Evolutionary conservation across 257 asterid genomes (phyloP), one percentile per base, ranked within the genome.

Genomic region (Thymus mandschuricus): DNA sequence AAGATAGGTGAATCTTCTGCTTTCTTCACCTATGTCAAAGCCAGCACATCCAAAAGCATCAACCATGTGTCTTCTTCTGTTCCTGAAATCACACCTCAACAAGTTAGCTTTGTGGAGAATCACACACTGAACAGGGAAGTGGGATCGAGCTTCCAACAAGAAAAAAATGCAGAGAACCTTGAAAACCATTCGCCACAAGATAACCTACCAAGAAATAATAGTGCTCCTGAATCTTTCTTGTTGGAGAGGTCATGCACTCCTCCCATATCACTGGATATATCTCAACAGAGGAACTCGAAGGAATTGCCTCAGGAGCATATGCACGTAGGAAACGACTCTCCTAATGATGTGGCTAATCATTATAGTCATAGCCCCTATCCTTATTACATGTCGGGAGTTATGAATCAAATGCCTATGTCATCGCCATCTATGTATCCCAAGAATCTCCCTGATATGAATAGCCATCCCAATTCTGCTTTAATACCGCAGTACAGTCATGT

Each of bases 1-100:
- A 92, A 79, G 87, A 92, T 95, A 50, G 99, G 98, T 4, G 96
- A 80, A 51, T 89, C 97, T 64, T 95, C 99, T 2, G 99, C 99
- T 29, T 95, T 95, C 79, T 95, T 92, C 84, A 87, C 95, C 38
- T 95, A 95, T 45, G 92, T 95, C 78, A 95, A 92, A 81, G 83
- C 96, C 69, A 79, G 67, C 86, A 64, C 80, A 10, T 86, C 85
- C 56, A 86, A 68, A 68, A 76, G 73, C 82, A 79, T 74, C 78
- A 61, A 29, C 73, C 91, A 73, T 6, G 86, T 57, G 66, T 75
- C 75, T 33, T 74, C 76, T 68, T 55, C 80, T 31, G 61, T 78
- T 78, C 72, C 57, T 66, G 87, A 80, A 67, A 83, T 48, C 64
- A 65, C 75, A 70, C 68, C 85, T 55, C 83, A 55, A 75, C 83